These are phyloP conservation scores for Hyaloscypha finlandica DNA, from an alignment of 495 filamentous ascomycete species.

Conservation along the genomic window DNA sequence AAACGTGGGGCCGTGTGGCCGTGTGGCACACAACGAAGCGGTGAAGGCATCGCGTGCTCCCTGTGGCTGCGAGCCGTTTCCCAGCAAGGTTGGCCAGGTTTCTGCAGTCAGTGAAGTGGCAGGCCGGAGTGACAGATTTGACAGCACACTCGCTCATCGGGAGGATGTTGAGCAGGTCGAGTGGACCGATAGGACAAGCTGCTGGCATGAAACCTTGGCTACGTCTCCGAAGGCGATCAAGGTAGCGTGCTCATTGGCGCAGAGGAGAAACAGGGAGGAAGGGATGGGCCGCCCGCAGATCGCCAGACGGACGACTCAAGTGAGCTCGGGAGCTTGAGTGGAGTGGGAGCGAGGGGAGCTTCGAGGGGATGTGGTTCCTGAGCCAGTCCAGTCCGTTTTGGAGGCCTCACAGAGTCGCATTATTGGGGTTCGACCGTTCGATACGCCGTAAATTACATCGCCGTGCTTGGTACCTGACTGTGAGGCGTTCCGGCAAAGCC, in stretches of 20 bases:
- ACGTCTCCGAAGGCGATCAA: background rate
- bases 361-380: background rate
- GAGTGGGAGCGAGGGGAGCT: background rate
- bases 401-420: background rate
- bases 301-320: background rate
- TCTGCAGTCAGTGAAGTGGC: too few relatives aligned
- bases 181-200: background rate
- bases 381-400: background rate
- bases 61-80: background rate
- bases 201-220: background rate
- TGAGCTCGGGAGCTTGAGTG: background rate
- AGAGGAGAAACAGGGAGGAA: background rate
- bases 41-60: background rate
- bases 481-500: background rate
- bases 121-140: constrained; percentile 12
- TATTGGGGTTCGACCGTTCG: too few relatives aligned
- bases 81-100: background rate
- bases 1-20: background rate
- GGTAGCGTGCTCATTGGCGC: background rate
- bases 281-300: background rate
- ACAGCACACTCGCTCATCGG: background rate
- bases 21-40: constrained; percentile 13
- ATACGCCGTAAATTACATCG: background rate
- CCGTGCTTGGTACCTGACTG: background rate
- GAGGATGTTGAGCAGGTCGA: background rate